Percentiles rank a stretch among this genome's conserved stretches.
Evolutionary conservation across 345 rosid species (phyloP).

Genomic region (Syzygium jambos): DNA sequence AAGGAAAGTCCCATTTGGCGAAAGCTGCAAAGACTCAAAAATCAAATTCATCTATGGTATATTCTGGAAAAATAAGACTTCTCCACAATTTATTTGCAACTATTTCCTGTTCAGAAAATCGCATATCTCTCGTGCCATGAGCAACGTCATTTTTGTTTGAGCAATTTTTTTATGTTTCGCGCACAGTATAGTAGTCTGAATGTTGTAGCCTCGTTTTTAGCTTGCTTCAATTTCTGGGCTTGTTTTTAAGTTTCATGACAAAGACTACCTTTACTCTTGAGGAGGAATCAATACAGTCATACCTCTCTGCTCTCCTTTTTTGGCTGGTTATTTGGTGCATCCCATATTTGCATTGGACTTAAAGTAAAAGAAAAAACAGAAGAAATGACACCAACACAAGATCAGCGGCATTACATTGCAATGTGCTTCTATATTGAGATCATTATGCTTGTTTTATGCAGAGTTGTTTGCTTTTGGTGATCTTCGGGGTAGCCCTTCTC

Average conservation of each 20-base stretch:
- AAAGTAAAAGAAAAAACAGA: neutral
- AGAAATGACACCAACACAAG: neutral
- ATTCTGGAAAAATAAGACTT: neutral
- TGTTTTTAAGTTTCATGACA: neutral
- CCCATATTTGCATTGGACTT: neutral
- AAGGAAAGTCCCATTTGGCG: slow-evolving; percentile 65
- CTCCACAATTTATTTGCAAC: neutral
- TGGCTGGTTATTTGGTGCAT: neutral
- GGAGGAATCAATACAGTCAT: neutral
- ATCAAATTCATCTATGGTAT: slow-evolving; percentile 93
- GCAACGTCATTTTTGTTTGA: neutral
- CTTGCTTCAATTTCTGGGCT: neutral
- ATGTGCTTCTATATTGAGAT: neutral
- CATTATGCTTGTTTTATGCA: slow-evolving; percentile 11
- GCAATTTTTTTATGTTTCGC: neutral
- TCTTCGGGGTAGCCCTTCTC: slow-evolving; percentile 71
- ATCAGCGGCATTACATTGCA: neutral
- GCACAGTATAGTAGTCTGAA: neutral
- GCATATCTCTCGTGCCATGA: neutral
- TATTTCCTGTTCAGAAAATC: neutral
- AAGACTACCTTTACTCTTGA: neutral
- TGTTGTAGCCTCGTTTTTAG: neutral
- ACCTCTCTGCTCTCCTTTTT: neutral
- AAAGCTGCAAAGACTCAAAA: slow-evolving; percentile 75
- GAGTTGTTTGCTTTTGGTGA: slow-evolving; percentile 86